A percentile compares a stretch with the other conserved stretches of the same genome.
Evolutionary conservation across 202 grass and related monocot species (phyloP).

Genomic region (Bolboschoenoplectus hybrid): DNA sequence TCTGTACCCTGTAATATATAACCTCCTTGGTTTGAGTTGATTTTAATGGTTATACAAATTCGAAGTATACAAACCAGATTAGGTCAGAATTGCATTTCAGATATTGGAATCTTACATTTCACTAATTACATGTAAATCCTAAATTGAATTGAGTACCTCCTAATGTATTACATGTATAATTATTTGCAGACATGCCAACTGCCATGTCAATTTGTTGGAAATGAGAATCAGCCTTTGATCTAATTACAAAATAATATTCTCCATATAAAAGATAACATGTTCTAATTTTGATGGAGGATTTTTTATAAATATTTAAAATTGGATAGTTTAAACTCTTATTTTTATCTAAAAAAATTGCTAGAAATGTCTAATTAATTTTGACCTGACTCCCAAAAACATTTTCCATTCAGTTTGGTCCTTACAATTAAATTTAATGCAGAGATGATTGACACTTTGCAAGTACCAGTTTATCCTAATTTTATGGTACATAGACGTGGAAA

Average conservation of each 20-base stretch:
- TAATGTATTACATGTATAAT: background rate
- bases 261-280: too few relatives aligned
- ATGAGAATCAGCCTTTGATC: too few relatives aligned
- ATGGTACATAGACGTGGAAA: slow-evolving; percentile 16
- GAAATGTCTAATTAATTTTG: background rate
- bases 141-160: background rate
- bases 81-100: background rate
- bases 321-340: too few relatives aligned
- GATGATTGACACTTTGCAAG: background rate
- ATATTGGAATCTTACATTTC: background rate
- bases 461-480: slow-evolving; percentile 11
- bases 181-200: background rate
- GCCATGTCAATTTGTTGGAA: background rate
- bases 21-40: too few relatives aligned
- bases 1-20: too few relatives aligned
- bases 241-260: too few relatives aligned
- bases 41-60: background rate
- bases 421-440: background rate
- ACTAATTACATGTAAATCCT: slow-evolving; percentile 1
- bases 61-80: background rate
- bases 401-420: background rate
- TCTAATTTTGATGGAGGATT: too few relatives aligned
- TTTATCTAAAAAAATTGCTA: too few relatives aligned
- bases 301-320: too few relatives aligned
- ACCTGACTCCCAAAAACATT: background rate